Percentiles rank a stretch among this genome's conserved stretches.
Evolutionary conservation across 2,329 filamentous ascomycete genomes (phyloP).

Genomic region (Ophiostoma sp.): DNA sequence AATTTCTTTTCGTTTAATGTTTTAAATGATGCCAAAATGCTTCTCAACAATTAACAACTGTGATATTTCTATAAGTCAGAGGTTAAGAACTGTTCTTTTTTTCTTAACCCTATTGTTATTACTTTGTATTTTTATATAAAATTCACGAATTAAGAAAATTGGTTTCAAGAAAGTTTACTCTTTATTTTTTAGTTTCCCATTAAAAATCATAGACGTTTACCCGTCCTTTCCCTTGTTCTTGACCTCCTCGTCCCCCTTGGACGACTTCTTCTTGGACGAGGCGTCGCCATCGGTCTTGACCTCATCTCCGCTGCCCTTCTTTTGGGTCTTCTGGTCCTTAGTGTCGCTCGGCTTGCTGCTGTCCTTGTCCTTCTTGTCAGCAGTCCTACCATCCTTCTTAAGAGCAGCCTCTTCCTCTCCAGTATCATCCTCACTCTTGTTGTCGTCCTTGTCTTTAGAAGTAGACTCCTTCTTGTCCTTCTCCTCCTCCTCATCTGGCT

Average conservation of each 20-base stretch:
- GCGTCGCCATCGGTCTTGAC: slow-evolving; percentile 19
- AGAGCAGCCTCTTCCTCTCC: slow-evolving; percentile 22
- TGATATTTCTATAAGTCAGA: too few species aligned
- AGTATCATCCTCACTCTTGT: slow-evolving; percentile 13
- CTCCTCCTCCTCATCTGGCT: slow-evolving; percentile 26
- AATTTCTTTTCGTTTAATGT: too few species aligned
- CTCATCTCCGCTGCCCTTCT: slow-evolving; percentile 20
- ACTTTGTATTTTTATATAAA: too few species aligned
- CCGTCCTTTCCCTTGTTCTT: slow-evolving; percentile 5
- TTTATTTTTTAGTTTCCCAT: too few species aligned
- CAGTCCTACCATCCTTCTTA: slow-evolving; percentile 17
- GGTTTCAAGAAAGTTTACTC: too few species aligned
- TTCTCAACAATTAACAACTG: too few species aligned
- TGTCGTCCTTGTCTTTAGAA: slow-evolving; percentile 22
- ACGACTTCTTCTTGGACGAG: slow-evolving; percentile 18
- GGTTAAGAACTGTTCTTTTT: too few species aligned
- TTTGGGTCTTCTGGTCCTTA: slow-evolving; percentile 20
- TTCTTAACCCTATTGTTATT: too few species aligned
- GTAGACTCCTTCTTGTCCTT: slow-evolving; percentile 19
- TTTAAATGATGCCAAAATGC: too few species aligned
- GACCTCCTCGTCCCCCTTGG: slow-evolving; percentile 17
- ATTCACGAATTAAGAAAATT: too few species aligned
- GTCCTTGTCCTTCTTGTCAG: slow-evolving; percentile 8
- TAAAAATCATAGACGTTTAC: too few species aligned
- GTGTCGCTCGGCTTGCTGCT: slow-evolving; percentile 17